phyloP scores from a whole-genome alignment of 768 basidiomycete genomes.

The Termitomyces sp. region DNA sequence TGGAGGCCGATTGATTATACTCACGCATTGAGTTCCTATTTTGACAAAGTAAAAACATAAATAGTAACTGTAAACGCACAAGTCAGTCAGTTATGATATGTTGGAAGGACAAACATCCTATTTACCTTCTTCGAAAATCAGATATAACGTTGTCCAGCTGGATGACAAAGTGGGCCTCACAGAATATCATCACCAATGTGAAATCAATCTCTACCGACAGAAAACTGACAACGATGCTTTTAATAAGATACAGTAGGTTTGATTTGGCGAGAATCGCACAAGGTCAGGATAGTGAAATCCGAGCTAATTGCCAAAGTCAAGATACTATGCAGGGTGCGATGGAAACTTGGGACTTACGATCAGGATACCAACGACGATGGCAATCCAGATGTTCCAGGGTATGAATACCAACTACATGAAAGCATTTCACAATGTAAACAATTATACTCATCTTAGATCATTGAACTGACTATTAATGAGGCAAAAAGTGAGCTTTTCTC shows the following conservation, averaged over 20 bases:
- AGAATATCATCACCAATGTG: neutral
- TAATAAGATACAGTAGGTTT: conserved; percentile 23
- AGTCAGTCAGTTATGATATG: neutral
- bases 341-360: conserved; percentile 13
- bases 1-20: conserved; percentile 19
- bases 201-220: neutral
- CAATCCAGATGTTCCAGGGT: conserved; percentile 25
- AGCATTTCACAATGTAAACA: too few relatives aligned
- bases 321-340: neutral
- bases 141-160: conserved; percentile 18
- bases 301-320: conserved; percentile 13
- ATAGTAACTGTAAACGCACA: conserved; percentile 14
- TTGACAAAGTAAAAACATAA: conserved; percentile 18
- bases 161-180: conserved; percentile 22
- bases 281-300: conserved; percentile 16
- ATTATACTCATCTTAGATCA: too few relatives aligned
- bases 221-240: conserved; percentile 16
- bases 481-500: conserved; percentile 11
- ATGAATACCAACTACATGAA: conserved; percentile 15
- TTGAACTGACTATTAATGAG: conserved; percentile 12
- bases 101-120: neutral
- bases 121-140: conserved; percentile 22
- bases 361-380: conserved; percentile 18
- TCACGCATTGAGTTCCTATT: conserved; percentile 19
- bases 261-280: conserved; percentile 20